A percentile compares a stretch with the other conserved stretches of the same genome.
Evolutionary conservation across 768 basidiomycete species (phyloP).

Genomic region (Chalciporus pseudorubinellus): DNA sequence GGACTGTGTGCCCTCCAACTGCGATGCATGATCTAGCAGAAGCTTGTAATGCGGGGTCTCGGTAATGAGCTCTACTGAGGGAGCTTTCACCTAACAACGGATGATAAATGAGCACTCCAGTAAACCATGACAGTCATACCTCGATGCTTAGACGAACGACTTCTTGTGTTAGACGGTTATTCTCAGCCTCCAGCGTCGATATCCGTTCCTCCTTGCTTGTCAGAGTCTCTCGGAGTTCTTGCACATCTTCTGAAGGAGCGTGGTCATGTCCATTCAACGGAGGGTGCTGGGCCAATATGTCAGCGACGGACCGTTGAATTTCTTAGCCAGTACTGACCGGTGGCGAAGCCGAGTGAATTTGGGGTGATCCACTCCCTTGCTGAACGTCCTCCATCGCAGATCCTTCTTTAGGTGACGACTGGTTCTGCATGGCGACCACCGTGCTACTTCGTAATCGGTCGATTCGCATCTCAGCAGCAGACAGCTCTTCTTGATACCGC

Average conservation of each 20-base stretch:
- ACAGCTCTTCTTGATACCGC: slow-evolving; percentile 48
- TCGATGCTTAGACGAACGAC: slow-evolving; percentile 44
- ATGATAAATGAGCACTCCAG: not conserved
- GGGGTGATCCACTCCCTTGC: slow-evolving; percentile 43
- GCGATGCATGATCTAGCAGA: slow-evolving; percentile 53
- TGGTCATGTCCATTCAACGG: slow-evolving; percentile 41
- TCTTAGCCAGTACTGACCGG: slow-evolving; percentile 62
- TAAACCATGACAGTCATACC: slow-evolving; percentile 30
- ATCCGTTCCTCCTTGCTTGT: slow-evolving; percentile 42
- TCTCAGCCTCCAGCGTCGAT: slow-evolving; percentile 46
- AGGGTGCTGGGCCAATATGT: slow-evolving; percentile 43
- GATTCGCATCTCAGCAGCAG: slow-evolving; percentile 55
- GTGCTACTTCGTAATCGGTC: slow-evolving; percentile 59
- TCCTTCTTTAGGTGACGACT: slow-evolving; percentile 34
- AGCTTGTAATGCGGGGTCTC: slow-evolving; percentile 55
- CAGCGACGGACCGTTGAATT: slow-evolving; percentile 24
- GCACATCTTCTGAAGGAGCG: slow-evolving; percentile 39
- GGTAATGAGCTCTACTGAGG: slow-evolving; percentile 44
- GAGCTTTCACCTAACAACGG: slow-evolving; percentile 36
- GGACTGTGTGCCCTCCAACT: slow-evolving; percentile 41
- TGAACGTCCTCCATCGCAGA: slow-evolving; percentile 27
- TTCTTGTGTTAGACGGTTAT: slow-evolving; percentile 43
- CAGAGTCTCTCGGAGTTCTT: slow-evolving; percentile 33
- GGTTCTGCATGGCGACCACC: slow-evolving; percentile 46
- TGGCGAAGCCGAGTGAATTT: slow-evolving; percentile 58